Base-by-base conservation (phyloP, 176 grass and related monocot genomes). In the Bothriochloa decipiens region DNA sequence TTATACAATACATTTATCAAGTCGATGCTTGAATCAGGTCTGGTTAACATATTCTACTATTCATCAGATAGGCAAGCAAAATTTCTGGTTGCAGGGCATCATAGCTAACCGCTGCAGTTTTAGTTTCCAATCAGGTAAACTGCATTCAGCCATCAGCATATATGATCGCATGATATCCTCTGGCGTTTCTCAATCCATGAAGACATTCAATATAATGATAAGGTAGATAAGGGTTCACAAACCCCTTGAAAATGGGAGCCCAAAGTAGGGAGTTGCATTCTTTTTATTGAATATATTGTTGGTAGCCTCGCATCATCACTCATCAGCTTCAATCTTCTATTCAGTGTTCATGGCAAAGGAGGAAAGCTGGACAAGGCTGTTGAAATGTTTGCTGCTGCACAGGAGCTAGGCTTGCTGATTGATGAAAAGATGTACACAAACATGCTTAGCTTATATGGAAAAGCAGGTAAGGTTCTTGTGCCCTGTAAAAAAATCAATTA, bases 131-230 rank as follows among this genome's bases (percentile, higher is more conserved):
- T 82, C 88, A 94, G 92, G 93, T 87, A 98, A 98, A 81, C 65
- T 95, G 25, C 81, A 98, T 87, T 92, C 89, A 52, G 87, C 93
- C 18, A 11, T 92, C 50, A 83, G 78, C 78, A 90, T 95, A 87
- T 95, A 98, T 62, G 70, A 98, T 85, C 82, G 82, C 33, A 93
- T 98, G 96, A 90, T 92, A 73, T 90, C 91, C 81, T 92, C 83
- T 86, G 80, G 71, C 22, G 74, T 93, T 76, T 18, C 83, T 79
- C 85, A 36, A 16, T 95, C 96, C 7, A 75, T 90, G 82, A 91
- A 93, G 83, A 98, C 96, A 79, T 92, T 93, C 35, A 92, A 94
- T 69, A 89, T 92, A 77, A 95, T 98, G 96, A 98, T 98, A 83
- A 98, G 93, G 96, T 98, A 91, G 39, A 72, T 76, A 57, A 27